Percentiles rank a stretch among this genome's conserved stretches.
Evolutionary conservation across 2,329 filamentous ascomycete genomes (phyloP).

Genomic region (Grosmannia penicillata): DNA sequence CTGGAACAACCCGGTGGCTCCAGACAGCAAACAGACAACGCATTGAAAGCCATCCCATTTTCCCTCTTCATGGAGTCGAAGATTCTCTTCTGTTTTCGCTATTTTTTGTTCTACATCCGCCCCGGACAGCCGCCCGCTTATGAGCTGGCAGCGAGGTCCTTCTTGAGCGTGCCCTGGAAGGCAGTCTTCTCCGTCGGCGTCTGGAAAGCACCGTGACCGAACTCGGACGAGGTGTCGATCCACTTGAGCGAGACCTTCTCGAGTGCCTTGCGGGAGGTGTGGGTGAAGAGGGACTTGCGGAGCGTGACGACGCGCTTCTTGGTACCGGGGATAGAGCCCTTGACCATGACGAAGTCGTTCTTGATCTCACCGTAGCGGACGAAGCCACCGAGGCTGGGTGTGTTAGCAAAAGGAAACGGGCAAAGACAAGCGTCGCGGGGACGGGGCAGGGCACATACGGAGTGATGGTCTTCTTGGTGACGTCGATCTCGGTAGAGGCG

Average conservation of each 20-base stretch:
- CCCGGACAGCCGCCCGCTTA: conserved; percentile 13
- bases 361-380: conserved; percentile 98
- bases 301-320: conserved; percentile 99
- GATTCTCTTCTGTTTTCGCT: conserved; percentile 2
- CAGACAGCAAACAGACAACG: conserved; percentile 17
- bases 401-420: conserved; percentile 5
- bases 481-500: conserved; percentile 86
- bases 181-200: conserved; percentile 95
- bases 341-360: conserved; percentile 95
- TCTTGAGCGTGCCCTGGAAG: conserved; percentile 98
- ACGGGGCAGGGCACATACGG: no score
- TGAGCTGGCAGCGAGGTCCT: conserved; percentile 52
- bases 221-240: conserved; percentile 99
- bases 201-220: conserved; percentile 99
- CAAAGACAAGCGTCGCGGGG: background rate
- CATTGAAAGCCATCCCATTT: conserved; percentile 15
- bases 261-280: conserved; percentile 87
- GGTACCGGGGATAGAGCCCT: conserved; percentile 92
- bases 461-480: conserved; percentile 99
- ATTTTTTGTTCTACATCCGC: conserved; percentile 4
- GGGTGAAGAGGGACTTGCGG: conserved; percentile 95
- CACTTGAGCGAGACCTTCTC: conserved; percentile 99
- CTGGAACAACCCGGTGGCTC: conserved; percentile 1
- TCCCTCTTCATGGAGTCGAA: no score
- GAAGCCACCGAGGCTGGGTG: conserved; percentile 81